Conservation (phyloP, 176 grass and related monocot genomes). For the Eleusine indica region DNA sequence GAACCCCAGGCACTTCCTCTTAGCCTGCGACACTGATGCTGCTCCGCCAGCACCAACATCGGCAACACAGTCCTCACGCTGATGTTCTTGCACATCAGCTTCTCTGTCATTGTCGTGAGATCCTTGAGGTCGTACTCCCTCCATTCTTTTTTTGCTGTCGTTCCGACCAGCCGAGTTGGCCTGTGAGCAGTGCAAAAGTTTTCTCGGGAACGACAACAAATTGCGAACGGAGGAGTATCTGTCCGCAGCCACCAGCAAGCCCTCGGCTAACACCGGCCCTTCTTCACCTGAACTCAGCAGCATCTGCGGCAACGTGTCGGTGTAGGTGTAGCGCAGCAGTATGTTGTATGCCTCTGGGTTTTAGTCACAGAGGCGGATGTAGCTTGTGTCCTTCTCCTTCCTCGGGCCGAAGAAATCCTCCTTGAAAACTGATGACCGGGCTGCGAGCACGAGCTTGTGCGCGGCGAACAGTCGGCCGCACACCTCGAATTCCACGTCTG, state of each 20-base stretch:
- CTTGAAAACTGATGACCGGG: neutral
- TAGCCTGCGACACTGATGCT: neutral
- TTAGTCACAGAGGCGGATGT: neutral
- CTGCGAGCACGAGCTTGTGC: too few species aligned
- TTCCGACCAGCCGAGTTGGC: too few species aligned
- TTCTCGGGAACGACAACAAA: too few species aligned
- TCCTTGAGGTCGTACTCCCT: neutral
- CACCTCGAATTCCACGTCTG: slow-evolving; percentile 13
- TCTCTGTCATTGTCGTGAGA: neutral
- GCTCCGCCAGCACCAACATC: neutral
- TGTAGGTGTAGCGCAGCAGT: neutral
- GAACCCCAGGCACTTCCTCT: too few species aligned
- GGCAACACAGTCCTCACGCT: neutral
- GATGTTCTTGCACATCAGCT: neutral
- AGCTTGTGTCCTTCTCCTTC: neutral
- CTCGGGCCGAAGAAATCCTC: neutral
- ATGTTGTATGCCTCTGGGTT: neutral
- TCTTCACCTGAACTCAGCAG: neutral
- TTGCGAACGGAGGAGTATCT: neutral
- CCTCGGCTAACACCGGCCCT: neutral
- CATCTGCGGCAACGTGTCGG: neutral
- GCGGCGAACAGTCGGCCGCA: neutral
- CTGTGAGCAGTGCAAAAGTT: too few species aligned
- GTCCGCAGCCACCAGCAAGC: neutral
- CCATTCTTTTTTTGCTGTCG: too few species aligned